Evolutionary conservation across 2,329 filamentous ascomycete genomes (phyloP).

Genomic region (Cercospora brassicicola): DNA sequence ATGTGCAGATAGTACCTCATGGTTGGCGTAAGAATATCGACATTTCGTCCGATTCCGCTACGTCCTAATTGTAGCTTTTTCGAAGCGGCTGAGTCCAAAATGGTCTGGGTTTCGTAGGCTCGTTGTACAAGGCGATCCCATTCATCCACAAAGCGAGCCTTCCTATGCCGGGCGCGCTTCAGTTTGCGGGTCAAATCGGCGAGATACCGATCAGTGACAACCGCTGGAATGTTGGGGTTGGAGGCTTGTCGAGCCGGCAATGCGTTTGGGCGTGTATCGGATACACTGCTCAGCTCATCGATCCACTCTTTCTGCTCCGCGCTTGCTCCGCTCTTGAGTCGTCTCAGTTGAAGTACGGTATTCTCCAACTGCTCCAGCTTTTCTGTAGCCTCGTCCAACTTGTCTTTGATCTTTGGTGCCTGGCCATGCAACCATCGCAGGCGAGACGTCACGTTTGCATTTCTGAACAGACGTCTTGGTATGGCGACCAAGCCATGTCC

Average conservation of each 20-base stretch:
- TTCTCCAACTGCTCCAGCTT: slow-evolving; percentile 77
- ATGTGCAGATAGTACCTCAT: slow-evolving; percentile 77
- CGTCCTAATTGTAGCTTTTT: slow-evolving; percentile 75
- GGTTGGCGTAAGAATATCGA: slow-evolving; percentile 66
- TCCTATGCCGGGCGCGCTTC: slow-evolving; percentile 77
- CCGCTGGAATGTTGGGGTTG: slow-evolving; percentile 57
- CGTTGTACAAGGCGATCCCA: slow-evolving; percentile 78
- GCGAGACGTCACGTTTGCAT: slow-evolving; percentile 72
- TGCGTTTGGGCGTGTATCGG: slow-evolving; percentile 56
- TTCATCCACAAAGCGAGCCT: slow-evolving; percentile 77
- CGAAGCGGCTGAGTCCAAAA: slow-evolving; percentile 79
- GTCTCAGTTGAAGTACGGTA: slow-evolving; percentile 75
- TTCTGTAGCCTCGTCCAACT: slow-evolving; percentile 78
- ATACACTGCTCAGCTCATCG: slow-evolving; percentile 81
- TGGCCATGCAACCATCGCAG: slow-evolving; percentile 73
- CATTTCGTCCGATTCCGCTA: neutral
- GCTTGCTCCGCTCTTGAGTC: slow-evolving; percentile 76
- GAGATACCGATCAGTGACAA: slow-evolving; percentile 90
- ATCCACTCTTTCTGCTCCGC: slow-evolving; percentile 87
- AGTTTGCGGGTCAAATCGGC: slow-evolving; percentile 84
- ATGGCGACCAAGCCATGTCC: slow-evolving; percentile 93
- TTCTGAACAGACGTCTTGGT: slow-evolving; percentile 75
- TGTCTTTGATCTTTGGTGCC: slow-evolving; percentile 81
- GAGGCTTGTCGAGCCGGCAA: slow-evolving; percentile 40
- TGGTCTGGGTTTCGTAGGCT: slow-evolving; percentile 72